Evolutionary conservation across 73 alveolate genomes (phyloP).

Genomic region (Paramecium caudatum): DNA sequence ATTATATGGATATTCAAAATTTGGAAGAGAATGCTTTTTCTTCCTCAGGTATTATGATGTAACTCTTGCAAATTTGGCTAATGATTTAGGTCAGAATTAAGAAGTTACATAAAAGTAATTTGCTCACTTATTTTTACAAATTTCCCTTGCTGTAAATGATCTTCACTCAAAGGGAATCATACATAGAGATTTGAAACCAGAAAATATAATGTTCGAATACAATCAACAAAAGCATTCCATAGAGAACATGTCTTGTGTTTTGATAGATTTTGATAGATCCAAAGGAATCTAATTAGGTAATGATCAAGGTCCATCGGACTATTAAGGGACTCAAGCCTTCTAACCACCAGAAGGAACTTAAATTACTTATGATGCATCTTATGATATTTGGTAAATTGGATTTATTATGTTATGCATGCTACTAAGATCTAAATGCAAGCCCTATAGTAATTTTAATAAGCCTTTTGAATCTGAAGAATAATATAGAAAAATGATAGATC

Average conservation of each 20-base stretch:
- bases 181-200: slow-evolving; percentile 66
- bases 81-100: background rate
- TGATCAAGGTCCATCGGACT: too few relatives aligned
- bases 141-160: background rate
- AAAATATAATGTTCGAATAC: slow-evolving; percentile 20
- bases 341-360: slow-evolving; percentile 1
- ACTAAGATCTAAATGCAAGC: too few relatives aligned
- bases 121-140: too few relatives aligned
- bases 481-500: too few relatives aligned
- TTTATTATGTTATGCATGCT: background rate
- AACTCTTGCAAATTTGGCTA: background rate
- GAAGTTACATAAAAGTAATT: background rate
- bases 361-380: background rate
- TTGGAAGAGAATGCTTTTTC: too few relatives aligned
- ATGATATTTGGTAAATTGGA: slow-evolving; percentile 21
- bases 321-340: background rate
- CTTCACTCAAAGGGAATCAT: background rate
- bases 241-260: background rate
- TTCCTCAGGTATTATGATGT: background rate
- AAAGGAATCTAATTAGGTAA: too few relatives aligned
- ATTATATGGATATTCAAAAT: slow-evolving; percentile 25
- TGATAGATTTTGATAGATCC: slow-evolving; percentile 35
- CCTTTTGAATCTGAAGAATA: background rate
- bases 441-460: background rate
- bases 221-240: background rate